Base-by-base conservation (phyloP, 148 eudicot genomes). In the Gaultheria prostrata region DNA sequence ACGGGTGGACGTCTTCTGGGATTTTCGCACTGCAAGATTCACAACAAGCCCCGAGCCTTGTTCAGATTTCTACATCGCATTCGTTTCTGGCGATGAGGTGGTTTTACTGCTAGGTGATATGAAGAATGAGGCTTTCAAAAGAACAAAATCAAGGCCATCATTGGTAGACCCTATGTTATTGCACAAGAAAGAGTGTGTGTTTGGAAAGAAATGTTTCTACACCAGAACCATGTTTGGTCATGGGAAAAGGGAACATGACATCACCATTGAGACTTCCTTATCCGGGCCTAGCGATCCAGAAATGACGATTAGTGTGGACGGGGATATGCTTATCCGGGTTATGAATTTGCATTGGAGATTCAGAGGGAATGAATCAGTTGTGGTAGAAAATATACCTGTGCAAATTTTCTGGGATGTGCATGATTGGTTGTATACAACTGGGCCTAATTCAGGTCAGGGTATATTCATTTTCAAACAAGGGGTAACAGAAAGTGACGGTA, bases 371-470 rank as follows among this genome's bases (percentile, higher is more conserved):
- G 48, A 81, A 24, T 28, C 76, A 8, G 76, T 81, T 13, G 6
- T 67, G 76, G 83, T 65, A 12, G 76, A 49, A 10, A 11, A 67
- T 9, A 8, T 13, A 28, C 76, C 76, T 11, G n/a, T 81, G 24
- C 57, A 45, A 24, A 81, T 81, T 13, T 81, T 45, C 26, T 81
- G 83, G 83, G 76, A 81, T 28, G 75, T 65, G 43, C 83, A 81
- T 26, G 30, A 46, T 18, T 81, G 83, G 83, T 46, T 81, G 18
- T 81, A 65, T 8, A 17, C 6, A 2, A 10, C 8, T 65, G 71
- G 71, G 14, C 56, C 76, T 9, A 69, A 69, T 46, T 81, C 76
- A 30, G 83, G 83, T 20, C 83, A 65, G 20, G 83, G 83, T 24
- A 45, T 81, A 6, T 81, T 81, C 28, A 81, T 81, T 15, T 81